Conservation (phyloP, 2,329 filamentous ascomycete species). For the Fusarium caatingaense region DNA sequence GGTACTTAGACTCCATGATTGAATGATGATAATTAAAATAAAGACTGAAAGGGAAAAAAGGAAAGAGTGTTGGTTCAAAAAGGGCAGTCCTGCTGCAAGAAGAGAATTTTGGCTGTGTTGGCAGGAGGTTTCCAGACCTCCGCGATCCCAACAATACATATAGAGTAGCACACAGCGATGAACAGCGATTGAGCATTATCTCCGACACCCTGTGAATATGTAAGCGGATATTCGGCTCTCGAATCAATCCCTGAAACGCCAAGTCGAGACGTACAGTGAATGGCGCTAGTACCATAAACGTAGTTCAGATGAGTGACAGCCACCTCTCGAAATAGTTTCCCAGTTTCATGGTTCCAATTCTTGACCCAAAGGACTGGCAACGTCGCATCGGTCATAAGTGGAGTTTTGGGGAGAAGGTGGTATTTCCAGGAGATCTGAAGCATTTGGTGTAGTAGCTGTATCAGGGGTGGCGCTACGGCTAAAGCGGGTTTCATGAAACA, state of each 20-base stretch:
- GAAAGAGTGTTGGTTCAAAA: not conserved
- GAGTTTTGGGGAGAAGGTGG: constrained; percentile 12
- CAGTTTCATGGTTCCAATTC: not conserved
- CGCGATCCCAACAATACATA: not conserved
- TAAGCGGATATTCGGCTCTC: constrained; percentile 10
- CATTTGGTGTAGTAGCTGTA: constrained; percentile 2
- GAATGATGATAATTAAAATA: not conserved
- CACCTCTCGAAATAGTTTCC: not conserved
- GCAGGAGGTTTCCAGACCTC: too few relatives aligned
- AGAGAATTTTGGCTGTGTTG: not conserved
- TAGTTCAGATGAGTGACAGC: not conserved
- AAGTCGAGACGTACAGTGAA: constrained; percentile 25
- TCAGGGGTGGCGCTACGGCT: constrained; percentile 5
- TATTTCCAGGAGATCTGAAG: constrained; percentile 7
- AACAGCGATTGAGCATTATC: not conserved
- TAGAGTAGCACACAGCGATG: not conserved
- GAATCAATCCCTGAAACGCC: constrained; percentile 15
- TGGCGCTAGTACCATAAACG: not conserved
- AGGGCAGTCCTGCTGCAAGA: not conserved
- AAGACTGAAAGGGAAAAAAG: too few relatives aligned
- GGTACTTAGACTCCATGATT: constrained; percentile 15
- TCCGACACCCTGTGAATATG: not conserved
- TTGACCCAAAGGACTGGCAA: not conserved
- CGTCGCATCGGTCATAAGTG: not conserved
- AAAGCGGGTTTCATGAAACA: constrained; percentile 20